Percentiles rank a stretch among this genome's conserved stretches.
phyloP scores from a whole-genome alignment of 805 yeast genomes.

The Danielia oregonensis region DNA sequence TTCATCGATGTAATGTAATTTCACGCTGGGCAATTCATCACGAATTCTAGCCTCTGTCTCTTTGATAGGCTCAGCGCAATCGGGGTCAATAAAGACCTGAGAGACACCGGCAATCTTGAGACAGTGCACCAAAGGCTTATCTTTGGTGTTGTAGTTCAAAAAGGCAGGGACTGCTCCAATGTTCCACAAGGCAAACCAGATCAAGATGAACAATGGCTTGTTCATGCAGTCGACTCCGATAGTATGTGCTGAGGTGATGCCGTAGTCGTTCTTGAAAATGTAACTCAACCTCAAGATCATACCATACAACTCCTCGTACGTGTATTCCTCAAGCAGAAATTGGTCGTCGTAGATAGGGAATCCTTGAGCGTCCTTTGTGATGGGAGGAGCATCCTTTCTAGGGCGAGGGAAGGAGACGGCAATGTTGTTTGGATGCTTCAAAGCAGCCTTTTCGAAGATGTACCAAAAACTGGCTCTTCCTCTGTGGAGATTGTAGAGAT shows the following conservation, averaged over 20 bases:
- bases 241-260: slow-evolving; percentile 61
- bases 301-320: slow-evolving; percentile 67
- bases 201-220: slow-evolving; percentile 73
- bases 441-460: slow-evolving; percentile 55
- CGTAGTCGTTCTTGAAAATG: slow-evolving; percentile 59
- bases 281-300: slow-evolving; percentile 63
- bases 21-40: slow-evolving; percentile 32
- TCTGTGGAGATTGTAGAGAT: slow-evolving; percentile 30
- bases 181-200: slow-evolving; percentile 88
- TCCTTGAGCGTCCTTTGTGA: slow-evolving; percentile 28
- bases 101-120: slow-evolving; percentile 61
- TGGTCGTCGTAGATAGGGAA: slow-evolving; percentile 47
- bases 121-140: slow-evolving; percentile 76
- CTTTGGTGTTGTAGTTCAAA: slow-evolving; percentile 73
- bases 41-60: slow-evolving; percentile 44
- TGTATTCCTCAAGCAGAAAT: slow-evolving; percentile 58
- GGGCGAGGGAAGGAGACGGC: slow-evolving; percentile 68
- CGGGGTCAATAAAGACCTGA: slow-evolving; percentile 73
- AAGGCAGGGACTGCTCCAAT: slow-evolving; percentile 88
- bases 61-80: slow-evolving; percentile 49
- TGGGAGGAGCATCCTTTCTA: slow-evolving; percentile 22
- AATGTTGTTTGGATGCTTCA: slow-evolving; percentile 42
- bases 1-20: slow-evolving; percentile 51
- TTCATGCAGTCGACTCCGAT: slow-evolving; percentile 77
- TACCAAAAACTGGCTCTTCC: slow-evolving; percentile 66